Evolutionary conservation across 768 basidiomycete genomes (phyloP).

Genomic region (Cubamyces lactineus): DNA sequence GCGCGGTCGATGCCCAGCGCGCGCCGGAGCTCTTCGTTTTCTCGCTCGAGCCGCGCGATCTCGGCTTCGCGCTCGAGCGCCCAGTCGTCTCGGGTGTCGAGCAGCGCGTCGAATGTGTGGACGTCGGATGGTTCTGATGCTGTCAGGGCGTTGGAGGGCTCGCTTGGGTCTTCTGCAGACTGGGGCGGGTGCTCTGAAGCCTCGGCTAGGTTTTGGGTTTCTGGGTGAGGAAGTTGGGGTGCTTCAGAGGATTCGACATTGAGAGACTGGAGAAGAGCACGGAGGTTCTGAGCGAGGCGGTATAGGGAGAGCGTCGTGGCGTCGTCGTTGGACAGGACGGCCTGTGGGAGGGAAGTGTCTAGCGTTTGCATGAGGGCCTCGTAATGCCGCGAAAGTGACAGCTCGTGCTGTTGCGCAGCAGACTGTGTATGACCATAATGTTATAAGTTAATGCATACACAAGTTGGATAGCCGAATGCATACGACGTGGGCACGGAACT

Average conservation of each 20-base stretch:
- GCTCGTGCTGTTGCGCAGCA: conserved; percentile 91
- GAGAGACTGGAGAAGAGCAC: conserved; percentile 71
- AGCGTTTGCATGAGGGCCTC: conserved; percentile 75
- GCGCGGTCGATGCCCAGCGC: conserved; percentile 74
- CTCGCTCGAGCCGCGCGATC: conserved; percentile 76
- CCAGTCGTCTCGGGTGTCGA: conserved; percentile 71
- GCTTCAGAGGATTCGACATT: conserved; percentile 54
- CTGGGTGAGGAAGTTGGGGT: conserved; percentile 2
- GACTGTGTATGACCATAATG: conserved; percentile 48
- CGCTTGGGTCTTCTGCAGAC: neutral
- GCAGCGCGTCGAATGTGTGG: conserved; percentile 46
- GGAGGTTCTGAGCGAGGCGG: conserved; percentile 70
- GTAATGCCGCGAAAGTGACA: conserved; percentile 87
- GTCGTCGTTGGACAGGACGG: conserved; percentile 60
- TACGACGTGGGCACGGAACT: conserved; percentile 91
- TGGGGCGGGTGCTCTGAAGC: neutral
- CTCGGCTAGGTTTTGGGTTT: conserved; percentile 7
- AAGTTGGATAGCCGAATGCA: conserved; percentile 36
- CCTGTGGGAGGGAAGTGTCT: conserved; percentile 57
- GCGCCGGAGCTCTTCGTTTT: conserved; percentile 80
- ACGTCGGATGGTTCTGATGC: conserved; percentile 44
- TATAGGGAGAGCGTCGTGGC: conserved; percentile 69
- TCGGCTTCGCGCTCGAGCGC: conserved; percentile 86
- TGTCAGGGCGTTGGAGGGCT: conserved; percentile 29
- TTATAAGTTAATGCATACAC: conserved; percentile 8